Evolutionary conservation across 257 asterid genomes (phyloP), one percentile per base, ranked within the genome.

Genomic region (Plectranthus barbatus): DNA sequence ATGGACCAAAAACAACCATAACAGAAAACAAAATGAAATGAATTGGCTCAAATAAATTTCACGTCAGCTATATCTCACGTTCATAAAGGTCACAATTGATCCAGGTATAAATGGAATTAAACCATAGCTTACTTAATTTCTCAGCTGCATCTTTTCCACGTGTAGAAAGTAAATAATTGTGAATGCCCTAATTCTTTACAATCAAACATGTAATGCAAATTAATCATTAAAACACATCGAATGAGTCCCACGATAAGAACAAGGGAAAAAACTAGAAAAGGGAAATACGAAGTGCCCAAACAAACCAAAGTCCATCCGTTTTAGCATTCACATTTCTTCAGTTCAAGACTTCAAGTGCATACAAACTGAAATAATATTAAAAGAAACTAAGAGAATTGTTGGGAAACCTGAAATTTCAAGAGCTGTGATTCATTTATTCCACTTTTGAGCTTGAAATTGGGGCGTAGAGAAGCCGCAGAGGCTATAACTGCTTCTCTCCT

Each of bases 401-500:
- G 13, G 62, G n/a, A 4, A 24, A 87, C 97, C 79, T 83, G 94
- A 82, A 91, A 83, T 73, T 91, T 91, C 66, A 86, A 77, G 72
- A 88, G 77, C 73, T 84, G 98, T 26, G 85, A 47, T 18, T 72
- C 46, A 34, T 86, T 76, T 24, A 83, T 18, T 36, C 81, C 77
- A 44, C 49, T 15, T 55, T 72, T 81, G 48, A 81, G 81, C 48
- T 73, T 83, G 79, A 76, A 83, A 83, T 82, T 60, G 60, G 89
- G 79, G 59, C 71, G 80, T 59, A 83, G 51, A 66, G 89, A 56
- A 14, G 73, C 76, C 39, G 86, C 78, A 0, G 91, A 74, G 2
- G 89, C 92, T 7, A 85, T 85, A 17, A 88, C 90, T 47, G 83
- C 84, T 71, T 90, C 96, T 70, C 93, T 87, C 66, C 83, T 72